Percentiles rank a stretch among this genome's conserved stretches.
phyloP scores from a whole-genome alignment of 1,284 basidiomycete species.

The Termitomyces sp. region DNA sequence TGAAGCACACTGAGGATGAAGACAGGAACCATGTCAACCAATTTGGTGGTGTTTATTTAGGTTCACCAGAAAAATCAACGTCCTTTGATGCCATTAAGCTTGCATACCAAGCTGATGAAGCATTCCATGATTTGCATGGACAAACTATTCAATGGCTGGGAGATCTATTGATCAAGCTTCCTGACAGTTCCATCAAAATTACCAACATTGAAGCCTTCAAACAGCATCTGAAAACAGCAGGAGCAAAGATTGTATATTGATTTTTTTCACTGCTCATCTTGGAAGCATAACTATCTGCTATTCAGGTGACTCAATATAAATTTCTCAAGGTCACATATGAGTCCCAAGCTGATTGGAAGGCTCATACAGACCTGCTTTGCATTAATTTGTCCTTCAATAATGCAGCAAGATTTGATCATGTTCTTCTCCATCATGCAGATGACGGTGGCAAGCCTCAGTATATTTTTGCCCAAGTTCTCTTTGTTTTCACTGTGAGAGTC shows the following conservation, averaged over 20 bases:
- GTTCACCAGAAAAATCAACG: not conserved
- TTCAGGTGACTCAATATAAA: not conserved
- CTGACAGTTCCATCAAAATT: not conserved
- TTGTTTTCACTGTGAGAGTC: not conserved
- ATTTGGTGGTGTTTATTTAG: constrained; percentile 5
- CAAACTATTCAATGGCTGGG: not conserved
- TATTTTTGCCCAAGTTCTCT: not conserved
- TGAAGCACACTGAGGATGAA: not conserved
- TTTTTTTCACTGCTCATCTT: not conserved
- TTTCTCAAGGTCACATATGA: not conserved
- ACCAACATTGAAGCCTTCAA: not conserved
- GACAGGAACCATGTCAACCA: not conserved
- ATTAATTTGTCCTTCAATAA: not conserved
- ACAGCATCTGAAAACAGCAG: not conserved
- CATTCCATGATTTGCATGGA: not conserved
- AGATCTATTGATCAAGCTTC: not conserved
- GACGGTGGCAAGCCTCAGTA: not conserved
- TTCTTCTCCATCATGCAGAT: not conserved
- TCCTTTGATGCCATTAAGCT: constrained; percentile 1
- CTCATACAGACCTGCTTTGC: not conserved
- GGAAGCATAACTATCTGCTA: not conserved
- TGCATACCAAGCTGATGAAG: not conserved
- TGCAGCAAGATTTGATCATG: not conserved
- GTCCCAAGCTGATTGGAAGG: not conserved
- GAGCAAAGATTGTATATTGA: not conserved